Base-by-base conservation (phyloP, 176 grass and related monocot species). In the Miscanthus lutarioriparius region DNA sequence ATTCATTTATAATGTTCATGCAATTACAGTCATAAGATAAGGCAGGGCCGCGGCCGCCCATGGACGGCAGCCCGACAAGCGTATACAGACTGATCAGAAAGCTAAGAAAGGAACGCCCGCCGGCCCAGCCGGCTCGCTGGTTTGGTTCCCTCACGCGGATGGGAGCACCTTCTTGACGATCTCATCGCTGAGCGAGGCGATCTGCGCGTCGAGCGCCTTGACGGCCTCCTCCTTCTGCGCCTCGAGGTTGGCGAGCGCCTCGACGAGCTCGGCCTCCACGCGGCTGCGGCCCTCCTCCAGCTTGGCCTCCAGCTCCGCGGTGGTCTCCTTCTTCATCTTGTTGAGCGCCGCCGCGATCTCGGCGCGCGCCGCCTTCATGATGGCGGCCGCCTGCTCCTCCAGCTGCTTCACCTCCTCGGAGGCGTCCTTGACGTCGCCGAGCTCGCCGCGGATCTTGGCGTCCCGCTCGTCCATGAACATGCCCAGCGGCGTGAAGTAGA, bases 251-350 rank as follows among this genome's bases (percentile, higher is more conserved):
- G 75, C 44, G 32, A 98, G 85, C 68, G 96, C 91, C 81, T 94
- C 93, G 10, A 78, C 61, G 8, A 99, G 91, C 91, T 99, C 96
- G n/a, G 88, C 86, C 86, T 99, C 96, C 1, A 96, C 90, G 47
- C 83, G 80, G n/a, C 76, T 69, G 83, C 92, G 91, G 4, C 93
- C 96, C 83, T 99, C 96, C 11, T 92, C 89, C 12, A 99, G 86
- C 83, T 92, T 92, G 19, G 80, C 76, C 84, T 99, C 96, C 74
- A 99, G 78, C 87, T 99, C 96, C 22, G 47, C 53, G 48, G 88
- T 89, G 25, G 91, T 90, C 89, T 99, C 93, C 86, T 99, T 99
- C 93, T 96, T 99, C 96, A 96, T 99, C 90, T 99, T 93, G 90
- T 96, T 99, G 81, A 96, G 91, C 74, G 96, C 93, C 0, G 93